Conservation (phyloP, 768 basidiomycete genomes). For the Boletus sp. region DNA sequence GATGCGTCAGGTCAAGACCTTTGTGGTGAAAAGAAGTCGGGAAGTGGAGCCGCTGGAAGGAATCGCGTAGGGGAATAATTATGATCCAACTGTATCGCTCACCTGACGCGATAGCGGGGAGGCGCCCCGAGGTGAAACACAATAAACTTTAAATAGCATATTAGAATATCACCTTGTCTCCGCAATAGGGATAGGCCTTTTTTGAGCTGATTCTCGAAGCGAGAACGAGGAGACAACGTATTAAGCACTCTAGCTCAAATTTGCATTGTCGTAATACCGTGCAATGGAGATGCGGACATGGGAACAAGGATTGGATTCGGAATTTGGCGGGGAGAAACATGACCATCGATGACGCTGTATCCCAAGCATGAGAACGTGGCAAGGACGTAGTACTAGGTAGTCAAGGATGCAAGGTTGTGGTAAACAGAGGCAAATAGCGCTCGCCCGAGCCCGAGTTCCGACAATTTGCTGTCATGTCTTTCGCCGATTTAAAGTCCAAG, state of each 20-base stretch:
- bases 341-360: too few species aligned
- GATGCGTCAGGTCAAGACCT: not conserved
- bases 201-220: not conserved
- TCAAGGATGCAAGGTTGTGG: not conserved
- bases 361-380: too few species aligned
- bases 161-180: constrained; percentile 1
- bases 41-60: not conserved
- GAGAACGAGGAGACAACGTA: not conserved
- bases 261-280: not conserved
- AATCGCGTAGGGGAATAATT: constrained; percentile 1
- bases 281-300: too few species aligned
- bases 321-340: too few species aligned
- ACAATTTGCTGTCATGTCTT: constrained; percentile 31
- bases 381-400: too few species aligned
- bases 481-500: constrained; percentile 31
- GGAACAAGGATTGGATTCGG: too few species aligned
- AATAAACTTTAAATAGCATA: not conserved
- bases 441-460: not conserved
- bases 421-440: constrained; percentile 15
- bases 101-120: constrained; percentile 5
- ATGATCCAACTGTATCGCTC: not conserved
- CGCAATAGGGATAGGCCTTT: constrained; percentile 4
- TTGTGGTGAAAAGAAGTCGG: not conserved
- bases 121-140: not conserved
- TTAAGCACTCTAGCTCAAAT: not conserved